phyloP scores from a whole-genome alignment of 768 basidiomycete species.

The Hericium rajendrae region DNA sequence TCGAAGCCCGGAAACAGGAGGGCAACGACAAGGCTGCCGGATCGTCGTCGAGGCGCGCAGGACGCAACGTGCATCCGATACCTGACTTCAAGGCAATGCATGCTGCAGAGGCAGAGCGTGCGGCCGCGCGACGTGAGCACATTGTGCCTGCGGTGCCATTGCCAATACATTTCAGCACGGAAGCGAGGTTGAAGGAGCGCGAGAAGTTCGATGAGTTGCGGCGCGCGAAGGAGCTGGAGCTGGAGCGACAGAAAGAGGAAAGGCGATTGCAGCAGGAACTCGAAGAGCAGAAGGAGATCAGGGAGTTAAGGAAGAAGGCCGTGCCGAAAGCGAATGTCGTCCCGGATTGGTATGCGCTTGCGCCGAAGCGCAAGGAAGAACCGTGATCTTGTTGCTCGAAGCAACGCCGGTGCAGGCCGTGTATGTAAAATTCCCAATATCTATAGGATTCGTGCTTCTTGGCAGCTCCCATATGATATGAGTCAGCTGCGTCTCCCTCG shows the following conservation, averaged over 20 bases:
- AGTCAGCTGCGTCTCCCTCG: neutral
- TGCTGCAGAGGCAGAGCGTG: constrained; percentile 30
- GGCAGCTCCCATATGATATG: neutral
- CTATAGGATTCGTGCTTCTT: neutral
- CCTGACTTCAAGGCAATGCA: constrained; percentile 51
- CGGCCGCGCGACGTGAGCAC: constrained; percentile 36
- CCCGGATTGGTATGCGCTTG: constrained; percentile 69
- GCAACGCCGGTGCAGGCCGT: neutral
- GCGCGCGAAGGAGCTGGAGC: constrained; percentile 45
- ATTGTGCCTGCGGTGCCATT: constrained; percentile 38
- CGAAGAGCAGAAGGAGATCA: constrained; percentile 52
- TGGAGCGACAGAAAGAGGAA: constrained; percentile 38
- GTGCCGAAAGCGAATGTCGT: constrained; percentile 63
- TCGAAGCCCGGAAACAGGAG: constrained; percentile 36
- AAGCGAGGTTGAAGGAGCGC: constrained; percentile 49
- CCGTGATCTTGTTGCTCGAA: constrained; percentile 2
- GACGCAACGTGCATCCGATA: constrained; percentile 24
- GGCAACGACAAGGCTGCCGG: constrained; percentile 19
- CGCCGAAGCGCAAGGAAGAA: constrained; percentile 38
- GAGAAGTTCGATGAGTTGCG: constrained; percentile 53
- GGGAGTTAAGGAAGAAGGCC: constrained; percentile 50
- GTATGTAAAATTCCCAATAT: neutral
- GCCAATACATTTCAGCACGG: constrained; percentile 41
- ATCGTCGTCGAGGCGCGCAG: constrained; percentile 9
- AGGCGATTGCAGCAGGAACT: constrained; percentile 35